Percentiles rank a stretch among this genome's conserved stretches.
Evolutionary conservation across 352 stramenopile genomes (phyloP).

Genomic region (Globisporangium nagaii): DNA sequence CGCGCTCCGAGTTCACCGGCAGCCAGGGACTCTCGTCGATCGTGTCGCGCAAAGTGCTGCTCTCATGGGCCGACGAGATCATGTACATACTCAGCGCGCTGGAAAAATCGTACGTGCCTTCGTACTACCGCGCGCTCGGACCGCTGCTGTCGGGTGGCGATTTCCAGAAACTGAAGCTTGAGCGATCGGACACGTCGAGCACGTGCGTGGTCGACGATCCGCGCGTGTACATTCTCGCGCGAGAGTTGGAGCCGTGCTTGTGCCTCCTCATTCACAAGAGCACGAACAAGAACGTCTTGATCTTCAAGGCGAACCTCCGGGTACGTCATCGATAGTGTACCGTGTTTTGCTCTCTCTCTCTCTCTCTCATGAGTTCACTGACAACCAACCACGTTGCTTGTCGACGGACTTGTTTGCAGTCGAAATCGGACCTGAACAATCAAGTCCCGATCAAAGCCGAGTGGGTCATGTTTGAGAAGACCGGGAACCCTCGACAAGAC

Average conservation of each 20-base stretch:
- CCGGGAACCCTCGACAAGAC: constrained; percentile 43
- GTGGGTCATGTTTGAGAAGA: constrained; percentile 70
- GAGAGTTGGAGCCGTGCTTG: constrained; percentile 38
- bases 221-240: constrained; percentile 38
- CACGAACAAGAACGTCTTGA: constrained; percentile 49
- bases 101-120: constrained; percentile 37
- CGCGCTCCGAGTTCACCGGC: constrained; percentile 47
- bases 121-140: constrained; percentile 47
- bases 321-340: no score
- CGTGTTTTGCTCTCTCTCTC: no score
- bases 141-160: constrained; percentile 34
- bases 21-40: constrained; percentile 26
- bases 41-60: constrained; percentile 29
- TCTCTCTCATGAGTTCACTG: no score
- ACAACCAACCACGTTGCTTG: no score
- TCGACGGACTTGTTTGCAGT: constrained; percentile 1
- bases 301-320: constrained; percentile 37
- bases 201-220: constrained; percentile 25
- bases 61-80: constrained; percentile 55
- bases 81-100: constrained; percentile 33
- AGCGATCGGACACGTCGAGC: constrained; percentile 23
- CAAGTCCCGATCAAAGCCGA: constrained; percentile 37
- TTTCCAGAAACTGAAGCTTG: constrained; percentile 38
- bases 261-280: constrained; percentile 58
- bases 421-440: constrained; percentile 26